Conservation (phyloP, 345 rosid species). For the Luvunga scandens region DNA sequence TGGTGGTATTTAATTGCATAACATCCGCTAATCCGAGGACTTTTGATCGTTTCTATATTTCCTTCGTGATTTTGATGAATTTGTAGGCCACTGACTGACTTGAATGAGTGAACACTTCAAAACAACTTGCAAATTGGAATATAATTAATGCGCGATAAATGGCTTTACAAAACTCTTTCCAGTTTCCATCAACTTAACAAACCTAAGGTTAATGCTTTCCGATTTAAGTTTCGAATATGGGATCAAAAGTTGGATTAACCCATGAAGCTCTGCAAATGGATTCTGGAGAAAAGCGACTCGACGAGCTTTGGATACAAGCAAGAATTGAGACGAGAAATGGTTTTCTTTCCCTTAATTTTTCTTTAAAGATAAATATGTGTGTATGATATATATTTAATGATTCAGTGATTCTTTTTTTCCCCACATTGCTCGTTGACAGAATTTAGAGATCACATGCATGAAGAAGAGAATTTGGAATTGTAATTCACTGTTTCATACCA, state of each 20-base stretch:
- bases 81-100: background rate
- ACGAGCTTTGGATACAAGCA: slow-evolving; percentile 67
- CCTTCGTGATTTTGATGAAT: background rate
- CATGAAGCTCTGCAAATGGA: slow-evolving; percentile 27
- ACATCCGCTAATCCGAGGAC: background rate
- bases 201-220: background rate
- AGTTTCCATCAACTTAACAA: background rate
- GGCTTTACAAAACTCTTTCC: background rate
- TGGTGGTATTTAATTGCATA: background rate
- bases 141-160: too few relatives aligned
- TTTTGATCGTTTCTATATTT: background rate
- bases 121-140: background rate
- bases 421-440: too few relatives aligned
- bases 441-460: too few relatives aligned
- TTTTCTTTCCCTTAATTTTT: background rate
- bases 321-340: slow-evolving; percentile 63
- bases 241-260: background rate
- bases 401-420: too few relatives aligned
- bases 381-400: too few relatives aligned
- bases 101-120: background rate
- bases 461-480: too few relatives aligned
- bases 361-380: too few relatives aligned
- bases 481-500: too few relatives aligned
- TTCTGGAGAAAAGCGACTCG: slow-evolving; percentile 62
- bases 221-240: background rate